phyloP scores from a whole-genome alignment of 2,329 filamentous ascomycete genomes.

The Penicillium sp. region DNA sequence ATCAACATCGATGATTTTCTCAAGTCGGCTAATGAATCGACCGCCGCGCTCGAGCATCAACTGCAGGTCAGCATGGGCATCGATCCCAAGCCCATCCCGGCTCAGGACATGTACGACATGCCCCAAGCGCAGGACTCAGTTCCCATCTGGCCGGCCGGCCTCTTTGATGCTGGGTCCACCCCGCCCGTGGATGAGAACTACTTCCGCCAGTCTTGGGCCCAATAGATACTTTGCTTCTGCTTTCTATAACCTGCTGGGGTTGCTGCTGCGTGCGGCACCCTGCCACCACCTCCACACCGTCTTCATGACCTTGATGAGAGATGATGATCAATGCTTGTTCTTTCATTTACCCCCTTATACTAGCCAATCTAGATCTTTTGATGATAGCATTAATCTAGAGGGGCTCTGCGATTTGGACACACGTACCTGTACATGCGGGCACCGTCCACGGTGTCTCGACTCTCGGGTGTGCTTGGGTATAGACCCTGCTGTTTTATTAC shows the following conservation, averaged over 20 bases:
- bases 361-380: conserved; percentile 36
- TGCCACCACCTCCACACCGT: conserved; percentile 43
- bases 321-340: conserved; percentile 44
- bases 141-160: conserved; percentile 32
- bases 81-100: conserved; percentile 33
- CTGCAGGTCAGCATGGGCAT: conserved; percentile 39
- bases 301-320: conserved; percentile 46
- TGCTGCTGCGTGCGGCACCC: conserved; percentile 31
- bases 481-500: conserved; percentile 12
- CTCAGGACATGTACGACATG: conserved; percentile 32
- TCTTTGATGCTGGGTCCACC: conserved; percentile 33
- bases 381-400: conserved; percentile 36
- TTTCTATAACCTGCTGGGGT: conserved; percentile 18
- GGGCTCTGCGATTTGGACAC: conserved; percentile 19
- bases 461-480: too few relatives aligned
- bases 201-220: conserved; percentile 33
- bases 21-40: conserved; percentile 42
- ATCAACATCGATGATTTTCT: conserved; percentile 47
- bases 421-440: conserved; percentile 10
- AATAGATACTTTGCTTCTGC: conserved; percentile 20
- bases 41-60: conserved; percentile 41
- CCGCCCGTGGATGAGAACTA: conserved; percentile 34
- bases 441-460: conserved; percentile 1
- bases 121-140: conserved; percentile 28
- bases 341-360: conserved; percentile 27